Base-by-base conservation (phyloP, 257 asterid genomes). In the Scutellaria barbata region DNA sequence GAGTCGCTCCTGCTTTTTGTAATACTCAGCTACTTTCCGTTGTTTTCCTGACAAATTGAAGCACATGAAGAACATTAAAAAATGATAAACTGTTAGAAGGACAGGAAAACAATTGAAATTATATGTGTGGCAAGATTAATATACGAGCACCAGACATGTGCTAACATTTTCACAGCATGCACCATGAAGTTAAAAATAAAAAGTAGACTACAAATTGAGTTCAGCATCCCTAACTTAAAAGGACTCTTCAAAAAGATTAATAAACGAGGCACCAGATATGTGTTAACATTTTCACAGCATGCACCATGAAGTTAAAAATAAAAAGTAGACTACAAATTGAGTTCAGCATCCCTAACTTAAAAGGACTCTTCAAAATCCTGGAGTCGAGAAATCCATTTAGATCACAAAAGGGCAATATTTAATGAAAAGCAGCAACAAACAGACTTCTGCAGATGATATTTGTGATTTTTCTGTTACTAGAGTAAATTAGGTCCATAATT, bases 1-100 rank as follows among this genome's bases (percentile, higher is more conserved):
- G 56, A 93, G 90, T 56, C 87, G 81, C 81, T 87, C 90, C 77
- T 90, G 97, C 77, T 83, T 80, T 81, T 90, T 80, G 89, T 93
- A 93, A 71, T 93, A 93, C 71, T 90, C 95, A 12, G 86, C 86
- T 80, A 93, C 81, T 80, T 81, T 86, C 63, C 83, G 77, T 71
- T 84, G 88, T 58, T 86, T 90, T 83, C 69, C 98, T 93, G 63
- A 58, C 22, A 43, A 6, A 50, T 10, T 11, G 7, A 39, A 42
- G 52, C 6, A 57, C 11, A 43, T 14, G 40, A 42, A 35, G 8
- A 54, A 52, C 11, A 55, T 46, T 40, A 45, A n/a, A 62, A 33
- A 5, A 33, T 10, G 45, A 25, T 50, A 35, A 70, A 47, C 48
- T 30, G 50, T 11, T n/a, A 57, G 30, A 30, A 61, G 40, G 45